Conservation (phyloP, 352 stramenopile genomes). For the Saprolegnia diclina region DNA sequence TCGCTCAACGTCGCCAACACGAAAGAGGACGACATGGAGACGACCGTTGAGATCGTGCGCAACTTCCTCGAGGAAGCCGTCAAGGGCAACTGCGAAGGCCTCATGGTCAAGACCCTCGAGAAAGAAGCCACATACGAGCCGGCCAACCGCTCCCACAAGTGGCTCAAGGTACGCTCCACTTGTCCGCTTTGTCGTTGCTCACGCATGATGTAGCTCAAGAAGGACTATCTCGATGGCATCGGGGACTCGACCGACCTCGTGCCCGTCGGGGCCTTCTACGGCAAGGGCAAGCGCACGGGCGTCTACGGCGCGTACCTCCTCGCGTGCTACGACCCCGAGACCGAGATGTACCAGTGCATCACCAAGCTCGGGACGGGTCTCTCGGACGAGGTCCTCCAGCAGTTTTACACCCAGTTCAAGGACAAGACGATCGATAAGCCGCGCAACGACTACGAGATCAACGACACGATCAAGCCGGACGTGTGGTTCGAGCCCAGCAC, state of each 20-base stretch:
- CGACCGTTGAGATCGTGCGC: slow-evolving; percentile 67
- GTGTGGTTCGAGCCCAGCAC: slow-evolving; percentile 95
- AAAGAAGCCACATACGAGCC: slow-evolving; percentile 97
- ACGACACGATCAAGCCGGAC: slow-evolving; percentile 84
- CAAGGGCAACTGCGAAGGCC: slow-evolving; percentile 91
- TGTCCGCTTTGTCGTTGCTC: background rate
- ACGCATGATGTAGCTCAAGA: slow-evolving; percentile 85
- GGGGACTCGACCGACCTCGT: slow-evolving; percentile 98
- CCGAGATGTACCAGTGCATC: slow-evolving; percentile 97
- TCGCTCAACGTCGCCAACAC: slow-evolving; percentile 82
- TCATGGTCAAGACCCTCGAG: slow-evolving; percentile 99
- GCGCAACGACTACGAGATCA: slow-evolving; percentile 89
- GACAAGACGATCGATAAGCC: slow-evolving; percentile 77
- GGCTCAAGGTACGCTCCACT: slow-evolving; percentile 85
- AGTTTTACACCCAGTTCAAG: slow-evolving; percentile 80
- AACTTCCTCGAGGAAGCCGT: slow-evolving; percentile 94
- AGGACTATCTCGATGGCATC: slow-evolving; percentile 98
- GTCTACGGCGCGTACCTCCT: slow-evolving; percentile 98
- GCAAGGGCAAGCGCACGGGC: slow-evolving; percentile 93
- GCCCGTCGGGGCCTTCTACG: slow-evolving; percentile 97
- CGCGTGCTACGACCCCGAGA: slow-evolving; percentile 96
- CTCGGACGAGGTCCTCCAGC: slow-evolving; percentile 96
- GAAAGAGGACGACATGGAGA: slow-evolving; percentile 84
- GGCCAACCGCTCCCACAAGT: slow-evolving; percentile 97
- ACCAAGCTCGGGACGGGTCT: slow-evolving; percentile 99